Percentiles rank a stretch among this genome's conserved stretches.
Evolutionary conservation across 1,284 basidiomycete genomes (phyloP).

Genomic region (Amylostereum areolatum): DNA sequence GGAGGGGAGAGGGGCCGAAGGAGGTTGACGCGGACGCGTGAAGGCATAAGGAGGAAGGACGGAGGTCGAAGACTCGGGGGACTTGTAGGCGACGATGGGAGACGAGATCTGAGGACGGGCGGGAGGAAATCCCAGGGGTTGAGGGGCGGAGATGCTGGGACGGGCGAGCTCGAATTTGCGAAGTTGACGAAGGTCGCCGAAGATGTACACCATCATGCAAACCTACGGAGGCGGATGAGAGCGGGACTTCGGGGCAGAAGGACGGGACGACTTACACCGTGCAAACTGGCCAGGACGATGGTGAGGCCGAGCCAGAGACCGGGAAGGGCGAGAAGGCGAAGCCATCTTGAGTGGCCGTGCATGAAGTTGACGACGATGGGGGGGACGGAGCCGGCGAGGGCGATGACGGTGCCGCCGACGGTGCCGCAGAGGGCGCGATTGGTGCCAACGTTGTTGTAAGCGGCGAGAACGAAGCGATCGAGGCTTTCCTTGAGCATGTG

Average conservation of each 20-base stretch:
- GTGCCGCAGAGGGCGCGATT: conserved; percentile 65
- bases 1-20: conserved; percentile 2
- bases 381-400: conserved; percentile 31
- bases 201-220: conserved; percentile 67
- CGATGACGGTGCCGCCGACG: conserved; percentile 44
- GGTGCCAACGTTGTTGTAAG: conserved; percentile 73
- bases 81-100: conserved; percentile 16
- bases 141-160: conserved; percentile 51
- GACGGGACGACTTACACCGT: conserved; percentile 38
- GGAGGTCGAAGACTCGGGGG: conserved; percentile 12
- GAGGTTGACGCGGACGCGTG: conserved; percentile 14
- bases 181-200: conserved; percentile 75
- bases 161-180: conserved; percentile 69
- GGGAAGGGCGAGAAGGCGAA: conserved; percentile 55
- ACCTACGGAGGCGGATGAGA: conserved; percentile 17
- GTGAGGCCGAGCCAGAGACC: conserved; percentile 67
- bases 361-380: conserved; percentile 48
- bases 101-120: conserved; percentile 19
- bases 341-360: conserved; percentile 40
- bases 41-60: conserved; percentile 11
- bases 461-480: conserved; percentile 59
- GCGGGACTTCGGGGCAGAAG: background rate
- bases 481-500: conserved; percentile 59
- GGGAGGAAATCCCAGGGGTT: conserved; percentile 21
- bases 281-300: conserved; percentile 54